A percentile compares a stretch with the other conserved stretches of the same genome.
Evolutionary conservation across 305 asterid species (phyloP).

Genomic region (Rubia occidens): DNA sequence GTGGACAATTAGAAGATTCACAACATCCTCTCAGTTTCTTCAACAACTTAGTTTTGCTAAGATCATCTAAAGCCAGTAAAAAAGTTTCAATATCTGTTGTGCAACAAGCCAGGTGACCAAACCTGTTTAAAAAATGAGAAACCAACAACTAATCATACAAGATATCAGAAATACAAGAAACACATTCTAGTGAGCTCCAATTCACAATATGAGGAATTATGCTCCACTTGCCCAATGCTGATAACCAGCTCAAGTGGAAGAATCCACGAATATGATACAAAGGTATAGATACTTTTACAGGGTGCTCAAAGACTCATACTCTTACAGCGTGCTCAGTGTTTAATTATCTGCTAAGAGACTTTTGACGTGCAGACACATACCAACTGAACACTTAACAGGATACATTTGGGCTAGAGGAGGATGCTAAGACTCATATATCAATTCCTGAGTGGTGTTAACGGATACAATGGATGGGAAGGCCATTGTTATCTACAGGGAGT

Average conservation of each 20-base stretch:
- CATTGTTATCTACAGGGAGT: neutral
- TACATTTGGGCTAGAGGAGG: neutral
- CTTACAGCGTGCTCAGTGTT: neutral
- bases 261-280: neutral
- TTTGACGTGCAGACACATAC: neutral
- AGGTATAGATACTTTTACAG: neutral
- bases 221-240: neutral
- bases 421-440: neutral
- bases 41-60: slow-evolving; percentile 42
- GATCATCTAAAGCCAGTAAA: slow-evolving; percentile 55
- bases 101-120: slow-evolving; percentile 91
- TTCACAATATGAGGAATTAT: neutral
- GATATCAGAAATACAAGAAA: neutral
- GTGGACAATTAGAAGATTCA: slow-evolving; percentile 32
- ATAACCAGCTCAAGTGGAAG: neutral
- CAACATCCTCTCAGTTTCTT: slow-evolving; percentile 38
- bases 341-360: neutral
- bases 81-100: slow-evolving; percentile 63
- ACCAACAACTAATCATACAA: slow-evolving; percentile 9
- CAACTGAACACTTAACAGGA: neutral
- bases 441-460: neutral
- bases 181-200: neutral
- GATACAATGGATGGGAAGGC: neutral
- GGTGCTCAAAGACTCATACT: neutral
- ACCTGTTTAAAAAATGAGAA: slow-evolving; percentile 48